phyloP scores from a whole-genome alignment of 2,329 filamentous ascomycete genomes.

The Colletotrichum sp. region DNA sequence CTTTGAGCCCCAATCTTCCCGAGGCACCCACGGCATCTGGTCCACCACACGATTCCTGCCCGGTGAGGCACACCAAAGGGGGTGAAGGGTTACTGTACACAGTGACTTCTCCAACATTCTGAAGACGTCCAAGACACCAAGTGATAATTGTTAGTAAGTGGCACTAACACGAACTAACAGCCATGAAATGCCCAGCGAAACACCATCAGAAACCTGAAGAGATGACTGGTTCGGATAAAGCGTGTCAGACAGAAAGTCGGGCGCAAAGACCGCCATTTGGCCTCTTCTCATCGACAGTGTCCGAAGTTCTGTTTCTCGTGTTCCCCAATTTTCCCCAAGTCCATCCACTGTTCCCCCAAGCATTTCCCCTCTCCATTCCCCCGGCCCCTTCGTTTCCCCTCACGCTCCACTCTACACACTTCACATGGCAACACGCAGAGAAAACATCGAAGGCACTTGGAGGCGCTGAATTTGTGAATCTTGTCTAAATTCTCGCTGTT shows the following conservation, averaged over 20 bases:
- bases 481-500: not conserved
- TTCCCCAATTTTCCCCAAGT: conserved; percentile 5
- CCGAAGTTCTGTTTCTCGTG: not conserved
- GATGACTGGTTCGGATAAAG: not conserved
- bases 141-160: not conserved
- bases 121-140: not conserved
- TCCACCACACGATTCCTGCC: not conserved
- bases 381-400: not conserved
- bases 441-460: not conserved
- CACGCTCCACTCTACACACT: not conserved
- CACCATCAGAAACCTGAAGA: not conserved
- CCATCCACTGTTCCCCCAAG: not conserved
- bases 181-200: not conserved
- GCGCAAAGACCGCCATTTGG: not conserved
- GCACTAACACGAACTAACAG: not conserved
- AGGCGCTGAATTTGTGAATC: not conserved
- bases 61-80: not conserved
- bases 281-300: not conserved
- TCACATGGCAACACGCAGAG: not conserved
- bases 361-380: not conserved
- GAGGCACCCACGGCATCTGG: not conserved
- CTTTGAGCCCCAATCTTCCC: conserved; percentile 5
- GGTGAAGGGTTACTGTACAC: not conserved
- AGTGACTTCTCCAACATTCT: not conserved
- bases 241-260: not conserved